These are phyloP conservation scores for Hypoxylon sp. DNA, from an alignment of 2,329 filamentous ascomycete species.

Conservation along the genomic window DNA sequence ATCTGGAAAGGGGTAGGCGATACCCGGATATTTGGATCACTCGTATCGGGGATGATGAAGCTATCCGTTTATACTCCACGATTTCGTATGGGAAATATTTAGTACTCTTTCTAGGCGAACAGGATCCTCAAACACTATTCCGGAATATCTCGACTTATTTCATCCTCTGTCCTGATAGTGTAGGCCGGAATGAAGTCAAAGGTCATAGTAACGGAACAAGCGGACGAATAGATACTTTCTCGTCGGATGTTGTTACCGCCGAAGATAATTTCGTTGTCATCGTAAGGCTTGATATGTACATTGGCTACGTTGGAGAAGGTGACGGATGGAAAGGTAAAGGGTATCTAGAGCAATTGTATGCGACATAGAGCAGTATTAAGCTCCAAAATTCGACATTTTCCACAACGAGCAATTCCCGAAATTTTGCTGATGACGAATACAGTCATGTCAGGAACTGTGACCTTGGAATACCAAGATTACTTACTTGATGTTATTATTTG, in stretches of 20 bases:
- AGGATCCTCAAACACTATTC: conserved; percentile 21
- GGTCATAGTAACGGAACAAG: conserved; percentile 32
- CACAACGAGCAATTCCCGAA: too few relatives aligned
- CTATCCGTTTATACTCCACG: conserved; percentile 54
- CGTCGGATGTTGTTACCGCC: conserved; percentile 51
- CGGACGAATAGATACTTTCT: conserved; percentile 46
- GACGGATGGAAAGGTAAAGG: conserved; percentile 49
- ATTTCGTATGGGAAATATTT: conserved; percentile 54
- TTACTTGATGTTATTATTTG: too few relatives aligned
- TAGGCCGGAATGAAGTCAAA: conserved; percentile 4
- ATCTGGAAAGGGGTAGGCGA: conserved; percentile 58
- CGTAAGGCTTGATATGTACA: conserved; percentile 60
- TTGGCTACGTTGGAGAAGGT: conserved; percentile 55
- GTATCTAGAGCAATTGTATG: conserved; percentile 44
- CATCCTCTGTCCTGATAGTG: conserved; percentile 22
- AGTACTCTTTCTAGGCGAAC: conserved; percentile 45
- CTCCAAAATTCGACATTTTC: neutral
- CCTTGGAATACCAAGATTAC: too few relatives aligned
- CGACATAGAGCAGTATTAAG: conserved; percentile 1
- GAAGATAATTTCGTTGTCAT: conserved; percentile 54
- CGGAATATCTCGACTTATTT: conserved; percentile 31
- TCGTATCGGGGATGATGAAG: conserved; percentile 23
- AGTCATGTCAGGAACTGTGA: too few relatives aligned
- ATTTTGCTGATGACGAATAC: too few relatives aligned
- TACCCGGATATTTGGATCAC: conserved; percentile 58